Evolutionary conservation across 768 basidiomycete species (phyloP).

Genomic region (Tulasnella sp.): DNA sequence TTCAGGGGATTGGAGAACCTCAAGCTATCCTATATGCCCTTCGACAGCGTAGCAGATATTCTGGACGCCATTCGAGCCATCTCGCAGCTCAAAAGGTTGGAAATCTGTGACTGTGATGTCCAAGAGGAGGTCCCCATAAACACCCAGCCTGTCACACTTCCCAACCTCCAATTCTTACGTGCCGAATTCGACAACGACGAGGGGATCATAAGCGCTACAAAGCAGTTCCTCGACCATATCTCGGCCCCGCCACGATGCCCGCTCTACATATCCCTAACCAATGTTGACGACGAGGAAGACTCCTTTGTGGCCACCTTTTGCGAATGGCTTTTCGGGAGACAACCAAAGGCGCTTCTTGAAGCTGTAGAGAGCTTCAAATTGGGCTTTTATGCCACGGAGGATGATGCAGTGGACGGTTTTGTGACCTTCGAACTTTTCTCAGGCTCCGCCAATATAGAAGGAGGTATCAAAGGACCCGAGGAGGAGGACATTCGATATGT

Average conservation of each 20-base stretch:
- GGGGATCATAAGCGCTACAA: neutral
- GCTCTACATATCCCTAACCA: neutral
- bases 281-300: neutral
- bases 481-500: neutral
- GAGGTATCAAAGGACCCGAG: neutral
- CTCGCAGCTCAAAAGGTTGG: neutral
- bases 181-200: neutral
- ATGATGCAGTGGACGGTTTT: neutral
- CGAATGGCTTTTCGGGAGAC: neutral
- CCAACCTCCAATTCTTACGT: neutral
- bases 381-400: neutral
- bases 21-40: neutral
- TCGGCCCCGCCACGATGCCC: neutral
- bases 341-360: neutral
- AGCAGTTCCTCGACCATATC: neutral
- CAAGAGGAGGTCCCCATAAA: neutral
- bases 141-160: neutral
- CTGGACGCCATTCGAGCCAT: neutral
- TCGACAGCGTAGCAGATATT: neutral
- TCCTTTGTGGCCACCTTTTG: neutral
- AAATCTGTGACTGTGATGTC: neutral
- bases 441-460: neutral
- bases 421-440: neutral
- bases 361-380: neutral
- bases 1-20: neutral